phyloP scores from a whole-genome alignment of 1,139 yeast genomes.

The Zhuliangozyma blackwelliae region DNA sequence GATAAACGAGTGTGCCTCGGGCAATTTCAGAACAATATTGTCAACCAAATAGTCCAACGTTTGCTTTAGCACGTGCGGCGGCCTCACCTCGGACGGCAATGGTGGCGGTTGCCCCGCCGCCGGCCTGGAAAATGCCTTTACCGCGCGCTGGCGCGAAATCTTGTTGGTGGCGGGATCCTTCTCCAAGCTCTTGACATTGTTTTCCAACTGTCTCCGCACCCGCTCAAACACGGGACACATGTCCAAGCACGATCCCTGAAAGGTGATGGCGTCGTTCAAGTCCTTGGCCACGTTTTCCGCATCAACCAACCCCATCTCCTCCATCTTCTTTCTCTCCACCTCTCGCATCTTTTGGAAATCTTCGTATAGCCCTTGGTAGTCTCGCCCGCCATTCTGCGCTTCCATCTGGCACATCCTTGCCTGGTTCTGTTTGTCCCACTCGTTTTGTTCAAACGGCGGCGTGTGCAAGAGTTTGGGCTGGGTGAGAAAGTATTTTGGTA shows the following conservation, averaged over 20 bases:
- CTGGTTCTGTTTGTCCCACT: slow-evolving; percentile 43
- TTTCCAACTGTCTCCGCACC: slow-evolving; percentile 81
- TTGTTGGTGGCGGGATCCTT: slow-evolving; percentile 60
- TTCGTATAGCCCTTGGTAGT: slow-evolving; percentile 43
- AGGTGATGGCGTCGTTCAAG: slow-evolving; percentile 78
- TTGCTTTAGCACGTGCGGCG: slow-evolving; percentile 67
- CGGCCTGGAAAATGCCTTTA: slow-evolving; percentile 93
- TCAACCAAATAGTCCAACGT: slow-evolving; percentile 71
- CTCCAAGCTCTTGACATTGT: slow-evolving; percentile 79
- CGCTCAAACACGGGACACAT: slow-evolving; percentile 97
- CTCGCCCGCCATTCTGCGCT: slow-evolving; percentile 26
- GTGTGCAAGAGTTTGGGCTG: slow-evolving; percentile 38
- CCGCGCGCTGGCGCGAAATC: slow-evolving; percentile 62
- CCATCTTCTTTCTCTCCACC: slow-evolving; percentile 76
- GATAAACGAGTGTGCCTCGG: slow-evolving; percentile 85
- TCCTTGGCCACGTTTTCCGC: slow-evolving; percentile 80
- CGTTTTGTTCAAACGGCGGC: slow-evolving; percentile 29
- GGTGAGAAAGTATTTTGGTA: slow-evolving; percentile 33
- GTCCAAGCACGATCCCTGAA: slow-evolving; percentile 83
- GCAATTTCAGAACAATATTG: slow-evolving; percentile 59
- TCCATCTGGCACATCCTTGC: slow-evolving; percentile 36
- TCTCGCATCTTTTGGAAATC: slow-evolving; percentile 71
- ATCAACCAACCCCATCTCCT: slow-evolving; percentile 77
- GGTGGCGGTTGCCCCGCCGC: slow-evolving; percentile 99
- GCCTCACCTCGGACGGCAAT: slow-evolving; percentile 93